Conservation (phyloP, 352 stramenopile genomes). For the Globisporangium canariense region DNA sequence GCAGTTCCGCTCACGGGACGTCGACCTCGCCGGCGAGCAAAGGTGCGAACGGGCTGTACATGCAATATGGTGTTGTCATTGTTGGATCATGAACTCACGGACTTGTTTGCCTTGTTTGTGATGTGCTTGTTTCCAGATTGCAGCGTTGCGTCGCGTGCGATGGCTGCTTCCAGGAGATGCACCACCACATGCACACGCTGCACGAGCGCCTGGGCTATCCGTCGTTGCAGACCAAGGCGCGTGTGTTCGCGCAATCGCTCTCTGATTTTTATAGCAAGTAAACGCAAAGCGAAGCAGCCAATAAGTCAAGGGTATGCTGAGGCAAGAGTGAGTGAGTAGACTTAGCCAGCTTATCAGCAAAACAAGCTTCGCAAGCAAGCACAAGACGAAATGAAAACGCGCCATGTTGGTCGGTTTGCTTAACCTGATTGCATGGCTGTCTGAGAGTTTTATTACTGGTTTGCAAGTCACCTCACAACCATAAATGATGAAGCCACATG, state of each 20-base stretch:
- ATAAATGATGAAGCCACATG: conserved; percentile 5
- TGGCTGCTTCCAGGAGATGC: conserved; percentile 64
- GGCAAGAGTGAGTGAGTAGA: neutral
- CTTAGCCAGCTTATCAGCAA: neutral
- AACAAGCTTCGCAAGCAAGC: neutral
- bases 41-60: conserved; percentile 26
- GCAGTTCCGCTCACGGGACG: conserved; percentile 46
- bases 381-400: conserved; percentile 1
- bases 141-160: conserved; percentile 66
- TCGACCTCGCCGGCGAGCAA: conserved; percentile 76
- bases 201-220: conserved; percentile 27
- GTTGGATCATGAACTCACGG: neutral
- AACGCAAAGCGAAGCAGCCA: neutral
- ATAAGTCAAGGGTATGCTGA: neutral
- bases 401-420: conserved; percentile 1
- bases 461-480: neutral
- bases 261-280: conserved; percentile 35
- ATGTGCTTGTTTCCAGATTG: conserved; percentile 21
- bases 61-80: neutral
- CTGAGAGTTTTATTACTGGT: neutral
- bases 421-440: conserved; percentile 3
- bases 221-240: conserved; percentile 46
- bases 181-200: conserved; percentile 37
- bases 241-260: conserved; percentile 38
- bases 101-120: neutral